phyloP scores from a whole-genome alignment of 192 early-diverging fungal genomes.

The Entrophospora sp. region DNA sequence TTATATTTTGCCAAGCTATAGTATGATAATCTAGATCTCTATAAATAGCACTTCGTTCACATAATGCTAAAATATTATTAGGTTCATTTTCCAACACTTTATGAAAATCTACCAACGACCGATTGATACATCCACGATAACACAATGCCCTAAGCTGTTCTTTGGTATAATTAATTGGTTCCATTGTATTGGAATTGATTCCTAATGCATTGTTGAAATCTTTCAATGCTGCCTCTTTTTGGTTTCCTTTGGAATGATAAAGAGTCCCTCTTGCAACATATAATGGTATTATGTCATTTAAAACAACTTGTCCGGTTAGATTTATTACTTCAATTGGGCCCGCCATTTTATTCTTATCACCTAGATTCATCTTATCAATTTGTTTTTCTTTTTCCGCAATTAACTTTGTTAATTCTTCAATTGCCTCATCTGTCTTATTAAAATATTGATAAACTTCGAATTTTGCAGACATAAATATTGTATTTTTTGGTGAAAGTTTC shows the following conservation, averaged over 20 bases:
- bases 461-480: not conserved
- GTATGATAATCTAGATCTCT: not conserved
- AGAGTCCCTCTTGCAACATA: not conserved
- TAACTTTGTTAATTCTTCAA: not conserved
- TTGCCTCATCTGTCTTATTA: not conserved
- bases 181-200: no score
- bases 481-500: not conserved
- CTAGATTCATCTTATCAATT: not conserved
- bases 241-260: not conserved
- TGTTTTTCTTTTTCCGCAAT: not conserved
- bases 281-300: not conserved
- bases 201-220: conserved; percentile 3
- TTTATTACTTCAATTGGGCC: not conserved
- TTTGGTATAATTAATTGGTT: no score
- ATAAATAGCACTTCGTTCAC: conserved; percentile 1
- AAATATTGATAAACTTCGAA: not conserved
- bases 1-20: not conserved
- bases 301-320: not conserved
- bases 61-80: not conserved
- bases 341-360: not conserved
- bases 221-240: not conserved
- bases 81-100: not conserved
- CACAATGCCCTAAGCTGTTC: no score
- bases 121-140: no score
- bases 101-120: conserved; percentile 13